phyloP scores from a whole-genome alignment of 176 grass and related monocot genomes.

The Aegilops speltoides region DNA sequence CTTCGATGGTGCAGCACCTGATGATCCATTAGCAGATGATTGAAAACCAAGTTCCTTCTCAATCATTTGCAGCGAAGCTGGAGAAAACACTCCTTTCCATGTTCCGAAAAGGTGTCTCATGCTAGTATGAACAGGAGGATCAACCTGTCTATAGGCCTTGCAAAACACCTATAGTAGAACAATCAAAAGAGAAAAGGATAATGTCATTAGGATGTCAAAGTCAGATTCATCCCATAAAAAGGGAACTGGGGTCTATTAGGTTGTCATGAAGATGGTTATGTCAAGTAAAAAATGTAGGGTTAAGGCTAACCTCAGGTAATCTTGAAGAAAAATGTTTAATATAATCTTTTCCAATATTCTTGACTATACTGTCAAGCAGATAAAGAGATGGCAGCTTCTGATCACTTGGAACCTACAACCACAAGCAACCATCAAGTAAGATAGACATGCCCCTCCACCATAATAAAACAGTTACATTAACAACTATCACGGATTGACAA shows the following conservation, averaged over 20 bases:
- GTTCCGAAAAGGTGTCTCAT: conserved; percentile 99
- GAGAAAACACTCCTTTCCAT: conserved; percentile 96
- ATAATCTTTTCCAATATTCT: conserved; percentile 98
- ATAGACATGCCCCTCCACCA: conserved; percentile 10
- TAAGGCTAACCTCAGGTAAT: conserved; percentile 70
- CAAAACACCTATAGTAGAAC: conserved; percentile 72
- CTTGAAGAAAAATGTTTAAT: conserved; percentile 85
- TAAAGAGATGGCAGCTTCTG: conserved; percentile 96
- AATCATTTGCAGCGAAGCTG: conserved; percentile 67
- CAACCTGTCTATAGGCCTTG: conserved; percentile 93
- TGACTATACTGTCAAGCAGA: conserved; percentile 97
- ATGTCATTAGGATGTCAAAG: conserved; percentile 19
- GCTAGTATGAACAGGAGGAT: conserved; percentile 81
- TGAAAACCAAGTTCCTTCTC: conserved; percentile 93
- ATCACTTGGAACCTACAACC: conserved; percentile 78
- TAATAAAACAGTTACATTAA: conserved; percentile 13
- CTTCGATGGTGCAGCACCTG: conserved; percentile 46
- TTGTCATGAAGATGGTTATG: neutral
- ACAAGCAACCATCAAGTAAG: conserved; percentile 36
- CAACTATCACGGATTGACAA: neutral
- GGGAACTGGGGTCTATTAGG: neutral
- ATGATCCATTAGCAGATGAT: conserved; percentile 62
- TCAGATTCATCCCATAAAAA: conserved; percentile 7
- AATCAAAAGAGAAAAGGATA: conserved; percentile 3
- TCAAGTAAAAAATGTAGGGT: conserved; percentile 5